These are phyloP conservation scores for Macadamia tetraphylla DNA, from an alignment of 164 flowering plant genomes.

Conservation along the genomic window DNA sequence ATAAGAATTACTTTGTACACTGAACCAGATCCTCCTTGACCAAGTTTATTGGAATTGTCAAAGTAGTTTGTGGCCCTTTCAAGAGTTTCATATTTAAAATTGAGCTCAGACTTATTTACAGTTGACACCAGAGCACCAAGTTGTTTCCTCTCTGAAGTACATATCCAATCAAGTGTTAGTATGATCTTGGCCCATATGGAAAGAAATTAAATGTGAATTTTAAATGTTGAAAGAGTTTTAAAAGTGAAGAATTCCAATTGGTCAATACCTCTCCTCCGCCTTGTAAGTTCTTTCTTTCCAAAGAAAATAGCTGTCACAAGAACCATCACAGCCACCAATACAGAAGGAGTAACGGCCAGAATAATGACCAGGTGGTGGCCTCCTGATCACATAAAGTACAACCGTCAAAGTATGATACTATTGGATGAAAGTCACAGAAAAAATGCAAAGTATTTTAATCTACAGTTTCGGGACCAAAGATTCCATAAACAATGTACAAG, in stretches of 20 bases:
- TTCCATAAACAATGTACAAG: not conserved
- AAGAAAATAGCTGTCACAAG: conserved; percentile 27
- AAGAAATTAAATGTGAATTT: not conserved
- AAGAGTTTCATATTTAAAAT: conserved; percentile 61
- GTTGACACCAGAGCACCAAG: conserved; percentile 39
- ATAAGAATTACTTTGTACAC: conserved; percentile 51
- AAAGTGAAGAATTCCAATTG: not conserved
- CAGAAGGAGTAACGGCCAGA: conserved; percentile 37
- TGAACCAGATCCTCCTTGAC: conserved; percentile 83
- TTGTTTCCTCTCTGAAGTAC: conserved; percentile 52
- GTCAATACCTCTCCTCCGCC: conserved; percentile 43
- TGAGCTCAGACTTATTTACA: conserved; percentile 53
- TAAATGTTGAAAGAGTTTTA: not conserved
- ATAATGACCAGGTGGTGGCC: conserved; percentile 31
- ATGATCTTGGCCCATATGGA: not conserved
- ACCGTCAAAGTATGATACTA: not conserved
- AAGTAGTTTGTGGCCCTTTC: conserved; percentile 75
- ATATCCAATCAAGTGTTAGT: not conserved
- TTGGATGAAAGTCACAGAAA: not conserved
- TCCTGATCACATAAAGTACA: conserved; percentile 23
- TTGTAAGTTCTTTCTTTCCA: conserved; percentile 29
- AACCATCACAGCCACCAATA: conserved; percentile 34
- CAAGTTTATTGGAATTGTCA: conserved; percentile 50
- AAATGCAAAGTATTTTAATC: not conserved
- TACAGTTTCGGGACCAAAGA: not conserved